A percentile compares a stretch with the other conserved stretches of the same genome.
Evolutionary conservation across 768 basidiomycete genomes (phyloP).

Genomic region (Tubosaeta sp.): DNA sequence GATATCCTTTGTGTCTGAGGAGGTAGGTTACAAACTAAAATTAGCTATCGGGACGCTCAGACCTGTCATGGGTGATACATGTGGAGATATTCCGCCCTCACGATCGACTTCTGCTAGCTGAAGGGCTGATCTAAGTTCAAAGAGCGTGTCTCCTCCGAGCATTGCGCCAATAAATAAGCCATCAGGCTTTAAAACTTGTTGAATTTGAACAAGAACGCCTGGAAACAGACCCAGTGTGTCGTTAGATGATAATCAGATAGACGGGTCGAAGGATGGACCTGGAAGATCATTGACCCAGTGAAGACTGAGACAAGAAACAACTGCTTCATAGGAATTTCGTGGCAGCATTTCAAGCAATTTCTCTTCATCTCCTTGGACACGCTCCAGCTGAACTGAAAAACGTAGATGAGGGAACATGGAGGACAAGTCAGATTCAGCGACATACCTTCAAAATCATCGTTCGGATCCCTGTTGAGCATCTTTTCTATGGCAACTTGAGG

Average conservation of each 20-base stretch:
- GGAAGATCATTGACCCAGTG: slow-evolving; percentile 99
- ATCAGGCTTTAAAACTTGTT: slow-evolving; percentile 79
- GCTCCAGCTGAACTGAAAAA: slow-evolving; percentile 64
- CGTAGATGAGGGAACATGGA: neutral
- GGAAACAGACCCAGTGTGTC: neutral
- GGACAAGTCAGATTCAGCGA: neutral
- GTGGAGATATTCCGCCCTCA: slow-evolving; percentile 95
- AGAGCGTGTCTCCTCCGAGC: slow-evolving; percentile 93
- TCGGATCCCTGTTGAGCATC: slow-evolving; percentile 71
- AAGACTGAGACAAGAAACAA: slow-evolving; percentile 85
- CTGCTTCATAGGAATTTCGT: slow-evolving; percentile 80
- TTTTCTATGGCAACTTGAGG: slow-evolving; percentile 42
- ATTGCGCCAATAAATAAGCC: slow-evolving; percentile 94
- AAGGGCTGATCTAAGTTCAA: slow-evolving; percentile 90
- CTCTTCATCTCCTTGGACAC: slow-evolving; percentile 84
- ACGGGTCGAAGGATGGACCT: slow-evolving; percentile 44
- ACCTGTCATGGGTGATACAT: slow-evolving; percentile 98
- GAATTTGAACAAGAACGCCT: slow-evolving; percentile 87
- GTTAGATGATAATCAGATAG: neutral
- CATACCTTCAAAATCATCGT: slow-evolving; percentile 77
- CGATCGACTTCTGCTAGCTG: slow-evolving; percentile 93
- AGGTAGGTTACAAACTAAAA: slow-evolving; percentile 3
- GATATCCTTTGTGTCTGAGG: slow-evolving; percentile 82
- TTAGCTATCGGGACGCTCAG: slow-evolving; percentile 13
- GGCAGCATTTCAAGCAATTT: slow-evolving; percentile 60